These are phyloP conservation scores for Colletotrichum godetiae DNA, from an alignment of 2,329 filamentous ascomycete species.

Conservation along the genomic window DNA sequence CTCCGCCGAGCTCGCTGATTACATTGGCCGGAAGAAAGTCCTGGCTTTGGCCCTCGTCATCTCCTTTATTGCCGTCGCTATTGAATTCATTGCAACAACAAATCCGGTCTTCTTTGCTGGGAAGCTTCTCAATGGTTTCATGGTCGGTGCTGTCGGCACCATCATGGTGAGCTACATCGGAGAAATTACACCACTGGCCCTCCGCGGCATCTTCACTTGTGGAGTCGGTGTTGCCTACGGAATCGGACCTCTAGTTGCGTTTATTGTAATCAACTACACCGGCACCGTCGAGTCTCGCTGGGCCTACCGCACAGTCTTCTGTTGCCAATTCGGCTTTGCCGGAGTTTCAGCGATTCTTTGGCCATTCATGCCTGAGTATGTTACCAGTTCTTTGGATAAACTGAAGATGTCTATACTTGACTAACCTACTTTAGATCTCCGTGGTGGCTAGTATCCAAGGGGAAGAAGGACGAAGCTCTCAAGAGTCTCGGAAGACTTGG, in stretches of 20 bases:
- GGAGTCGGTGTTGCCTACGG: conserved; percentile 44
- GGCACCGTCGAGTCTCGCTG: conserved; percentile 42
- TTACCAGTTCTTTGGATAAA: neutral
- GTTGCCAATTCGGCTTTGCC: conserved; percentile 48
- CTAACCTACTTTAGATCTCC: conserved; percentile 42
- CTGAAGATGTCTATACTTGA: neutral
- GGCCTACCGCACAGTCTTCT: conserved; percentile 49
- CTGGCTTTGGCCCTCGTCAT: conserved; percentile 49
- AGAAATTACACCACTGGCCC: conserved; percentile 45
- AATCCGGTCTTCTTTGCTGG: conserved; percentile 54
- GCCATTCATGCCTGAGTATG: conserved; percentile 54
- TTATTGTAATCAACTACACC: conserved; percentile 47
- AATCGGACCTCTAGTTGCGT: conserved; percentile 45
- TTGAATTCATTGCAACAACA: conserved; percentile 53
- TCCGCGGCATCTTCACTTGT: conserved; percentile 45
- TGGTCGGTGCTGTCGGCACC: conserved; percentile 42
- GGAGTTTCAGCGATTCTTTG: conserved; percentile 44
- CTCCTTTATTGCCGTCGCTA: conserved; percentile 50
- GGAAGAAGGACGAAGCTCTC: conserved; percentile 47
- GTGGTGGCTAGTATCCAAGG: conserved; percentile 52
- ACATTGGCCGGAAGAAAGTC: conserved; percentile 45
- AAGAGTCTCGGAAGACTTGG: conserved; percentile 48
- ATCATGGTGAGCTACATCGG: conserved; percentile 46
- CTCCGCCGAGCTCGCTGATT: conserved; percentile 46
- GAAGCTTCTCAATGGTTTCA: conserved; percentile 55